A percentile compares a stretch with the other conserved stretches of the same genome.
Evolutionary conservation across 2,329 filamentous ascomycete species (phyloP).

Genomic region (Dactylonectria macrodidyma): DNA sequence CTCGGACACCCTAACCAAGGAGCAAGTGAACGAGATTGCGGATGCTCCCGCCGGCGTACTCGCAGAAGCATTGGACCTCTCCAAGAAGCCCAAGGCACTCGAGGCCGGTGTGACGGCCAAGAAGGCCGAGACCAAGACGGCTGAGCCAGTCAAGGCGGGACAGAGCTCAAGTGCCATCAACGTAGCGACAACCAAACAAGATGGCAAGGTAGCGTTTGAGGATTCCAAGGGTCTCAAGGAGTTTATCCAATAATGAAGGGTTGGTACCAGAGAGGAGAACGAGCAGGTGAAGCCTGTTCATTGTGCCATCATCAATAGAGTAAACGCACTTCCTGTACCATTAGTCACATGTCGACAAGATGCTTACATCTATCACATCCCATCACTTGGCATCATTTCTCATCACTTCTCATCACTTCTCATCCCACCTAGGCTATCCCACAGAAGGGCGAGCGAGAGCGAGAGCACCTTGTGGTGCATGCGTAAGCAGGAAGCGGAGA

Average conservation of each 20-base stretch:
- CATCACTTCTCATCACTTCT: neutral
- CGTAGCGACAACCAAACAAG: slow-evolving; percentile 69
- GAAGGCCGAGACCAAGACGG: slow-evolving; percentile 7
- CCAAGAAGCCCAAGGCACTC: slow-evolving; percentile 52
- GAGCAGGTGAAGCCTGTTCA: slow-evolving; percentile 10
- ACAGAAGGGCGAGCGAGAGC: neutral
- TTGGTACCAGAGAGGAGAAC: slow-evolving; percentile 5
- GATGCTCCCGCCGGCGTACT: slow-evolving; percentile 82
- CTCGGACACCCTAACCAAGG: slow-evolving; percentile 81
- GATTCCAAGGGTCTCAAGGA: slow-evolving; percentile 72
- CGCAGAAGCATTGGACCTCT: slow-evolving; percentile 69
- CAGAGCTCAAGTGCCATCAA: slow-evolving; percentile 60
- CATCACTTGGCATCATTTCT: slow-evolving; percentile 1
- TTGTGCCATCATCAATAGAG: slow-evolving; percentile 29
- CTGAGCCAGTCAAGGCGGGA: slow-evolving; percentile 19
- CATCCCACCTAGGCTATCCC: slow-evolving; percentile 12
- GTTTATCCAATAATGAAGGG: slow-evolving; percentile 59
- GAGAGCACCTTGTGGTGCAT: neutral
- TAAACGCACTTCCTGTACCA: slow-evolving; percentile 27
- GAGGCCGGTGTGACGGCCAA: slow-evolving; percentile 31
- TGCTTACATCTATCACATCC: slow-evolving; percentile 16
- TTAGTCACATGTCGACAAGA: slow-evolving; percentile 22
- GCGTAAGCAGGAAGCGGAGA: neutral
- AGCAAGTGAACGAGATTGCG: slow-evolving; percentile 92
- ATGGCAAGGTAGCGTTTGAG: slow-evolving; percentile 78